A percentile compares a stretch with the other conserved stretches of the same genome.
Evolutionary conservation across 352 stramenopile genomes (phyloP).

Genomic region (Phytopythium boreale): DNA sequence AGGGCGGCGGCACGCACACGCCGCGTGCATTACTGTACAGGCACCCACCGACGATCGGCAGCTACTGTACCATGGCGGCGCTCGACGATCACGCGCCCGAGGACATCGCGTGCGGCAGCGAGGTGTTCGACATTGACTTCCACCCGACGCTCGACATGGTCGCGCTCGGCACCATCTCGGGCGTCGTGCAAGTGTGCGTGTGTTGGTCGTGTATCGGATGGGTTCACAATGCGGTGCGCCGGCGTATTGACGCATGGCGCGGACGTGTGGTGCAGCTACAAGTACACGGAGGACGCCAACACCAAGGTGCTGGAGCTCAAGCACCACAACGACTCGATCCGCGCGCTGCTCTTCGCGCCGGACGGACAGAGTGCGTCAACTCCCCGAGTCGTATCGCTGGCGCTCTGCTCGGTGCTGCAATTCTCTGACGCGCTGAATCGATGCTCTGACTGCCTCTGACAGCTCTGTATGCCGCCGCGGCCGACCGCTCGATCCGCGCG

Average conservation of each 20-base stretch:
- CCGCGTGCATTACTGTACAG: too few species aligned
- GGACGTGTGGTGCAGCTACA: conserved; percentile 41
- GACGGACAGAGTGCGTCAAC: conserved; percentile 66
- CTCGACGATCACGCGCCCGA: conserved; percentile 76
- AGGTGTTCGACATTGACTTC: conserved; percentile 88
- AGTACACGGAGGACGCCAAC: conserved; percentile 74
- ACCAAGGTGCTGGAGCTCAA: conserved; percentile 70
- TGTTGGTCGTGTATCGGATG: conserved; percentile 3
- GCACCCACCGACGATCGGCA: too few species aligned
- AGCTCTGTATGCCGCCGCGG: conserved; percentile 76
- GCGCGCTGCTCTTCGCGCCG: conserved; percentile 64
- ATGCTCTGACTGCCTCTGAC: conserved; percentile 4
- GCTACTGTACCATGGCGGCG: conserved; percentile 43
- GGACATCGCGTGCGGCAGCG: conserved; percentile 67
- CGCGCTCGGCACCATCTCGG: conserved; percentile 68
- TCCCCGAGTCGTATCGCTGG: neutral
- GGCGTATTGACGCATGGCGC: neutral
- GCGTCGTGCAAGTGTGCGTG: conserved; percentile 78
- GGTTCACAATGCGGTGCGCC: neutral
- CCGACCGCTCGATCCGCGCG: conserved; percentile 80
- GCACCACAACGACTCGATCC: conserved; percentile 70
- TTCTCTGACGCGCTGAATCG: neutral
- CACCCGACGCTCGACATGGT: conserved; percentile 71
- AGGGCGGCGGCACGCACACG: neutral
- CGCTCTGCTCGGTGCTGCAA: conserved; percentile 4